Conservation (phyloP, 441 rosid species). For the Omphalea diandra region DNA sequence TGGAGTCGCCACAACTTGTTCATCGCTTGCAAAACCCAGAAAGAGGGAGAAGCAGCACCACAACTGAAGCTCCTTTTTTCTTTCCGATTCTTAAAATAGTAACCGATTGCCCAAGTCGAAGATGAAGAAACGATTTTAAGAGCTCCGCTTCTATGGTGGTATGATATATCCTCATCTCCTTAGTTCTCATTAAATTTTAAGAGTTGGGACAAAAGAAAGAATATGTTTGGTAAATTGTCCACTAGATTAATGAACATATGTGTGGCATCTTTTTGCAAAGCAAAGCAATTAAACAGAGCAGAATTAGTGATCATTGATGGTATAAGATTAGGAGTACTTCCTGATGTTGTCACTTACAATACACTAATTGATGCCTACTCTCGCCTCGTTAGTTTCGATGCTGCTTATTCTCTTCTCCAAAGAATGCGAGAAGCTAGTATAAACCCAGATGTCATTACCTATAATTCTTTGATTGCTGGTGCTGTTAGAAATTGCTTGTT, state of each 20-base stretch:
- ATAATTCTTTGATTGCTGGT: slow-evolving; percentile 68
- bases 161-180: too few relatives aligned
- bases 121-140: too few relatives aligned
- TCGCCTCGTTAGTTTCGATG: slow-evolving; percentile 52
- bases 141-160: too few relatives aligned
- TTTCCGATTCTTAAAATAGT: too few relatives aligned
- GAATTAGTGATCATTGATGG: slow-evolving; percentile 64
- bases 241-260: slow-evolving; percentile 63
- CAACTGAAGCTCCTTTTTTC: too few relatives aligned
- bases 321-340: slow-evolving; percentile 63
- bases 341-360: slow-evolving; percentile 81
- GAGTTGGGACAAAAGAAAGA: not conserved
- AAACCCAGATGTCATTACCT: slow-evolving; percentile 54
- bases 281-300: slow-evolving; percentile 50
- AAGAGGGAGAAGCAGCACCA: too few relatives aligned
- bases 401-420: slow-evolving; percentile 51
- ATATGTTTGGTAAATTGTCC: slow-evolving; percentile 50
- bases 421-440: slow-evolving; percentile 73
- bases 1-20: too few relatives aligned
- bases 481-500: slow-evolving; percentile 44
- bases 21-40: too few relatives aligned
- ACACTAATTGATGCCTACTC: slow-evolving; percentile 57
- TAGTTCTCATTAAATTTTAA: not conserved
- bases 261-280: slow-evolving; percentile 58
- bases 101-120: too few relatives aligned